Evolutionary conservation across 345 rosid species (phyloP).

Genomic region (Sonneratia alba): DNA sequence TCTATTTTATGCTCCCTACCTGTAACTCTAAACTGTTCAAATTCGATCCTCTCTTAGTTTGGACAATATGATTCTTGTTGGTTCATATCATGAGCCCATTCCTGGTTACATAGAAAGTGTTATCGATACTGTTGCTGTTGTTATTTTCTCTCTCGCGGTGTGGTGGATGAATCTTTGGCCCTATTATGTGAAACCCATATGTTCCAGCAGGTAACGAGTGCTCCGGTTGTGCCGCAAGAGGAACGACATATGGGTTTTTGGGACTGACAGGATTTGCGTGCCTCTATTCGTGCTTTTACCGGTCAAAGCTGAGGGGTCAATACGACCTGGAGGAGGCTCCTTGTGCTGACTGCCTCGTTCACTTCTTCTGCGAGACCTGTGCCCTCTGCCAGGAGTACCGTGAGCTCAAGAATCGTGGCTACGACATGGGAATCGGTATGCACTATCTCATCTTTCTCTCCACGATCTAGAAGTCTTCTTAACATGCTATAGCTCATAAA

Average conservation of each 20-base stretch:
- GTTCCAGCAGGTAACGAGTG: not conserved
- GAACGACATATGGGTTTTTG: slow-evolving; percentile 30
- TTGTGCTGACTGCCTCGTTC: slow-evolving; percentile 40
- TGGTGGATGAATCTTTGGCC: too few relatives aligned
- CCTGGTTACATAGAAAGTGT: too few relatives aligned
- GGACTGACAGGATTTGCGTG: slow-evolving; percentile 39
- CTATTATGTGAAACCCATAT: not conserved
- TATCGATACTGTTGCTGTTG: not conserved
- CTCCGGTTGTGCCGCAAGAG: slow-evolving; percentile 44
- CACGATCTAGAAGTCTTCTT: too few relatives aligned
- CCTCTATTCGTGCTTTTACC: slow-evolving; percentile 52
- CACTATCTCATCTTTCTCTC: not conserved
- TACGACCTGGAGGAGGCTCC: slow-evolving; percentile 42
- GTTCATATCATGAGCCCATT: too few relatives aligned
- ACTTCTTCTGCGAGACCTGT: slow-evolving; percentile 52
- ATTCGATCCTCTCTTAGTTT: too few relatives aligned
- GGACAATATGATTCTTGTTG: too few relatives aligned
- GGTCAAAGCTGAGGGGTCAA: slow-evolving; percentile 55
- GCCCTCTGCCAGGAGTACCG: slow-evolving; percentile 58
- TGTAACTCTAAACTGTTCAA: not conserved
- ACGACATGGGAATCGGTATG: slow-evolving; percentile 18
- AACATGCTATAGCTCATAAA: too few relatives aligned
- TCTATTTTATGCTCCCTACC: too few relatives aligned
- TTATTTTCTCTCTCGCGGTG: not conserved
- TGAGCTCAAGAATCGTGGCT: slow-evolving; percentile 49